Conservation (phyloP, 352 stramenopile genomes). For the Globisporangium alternatum region DNA sequence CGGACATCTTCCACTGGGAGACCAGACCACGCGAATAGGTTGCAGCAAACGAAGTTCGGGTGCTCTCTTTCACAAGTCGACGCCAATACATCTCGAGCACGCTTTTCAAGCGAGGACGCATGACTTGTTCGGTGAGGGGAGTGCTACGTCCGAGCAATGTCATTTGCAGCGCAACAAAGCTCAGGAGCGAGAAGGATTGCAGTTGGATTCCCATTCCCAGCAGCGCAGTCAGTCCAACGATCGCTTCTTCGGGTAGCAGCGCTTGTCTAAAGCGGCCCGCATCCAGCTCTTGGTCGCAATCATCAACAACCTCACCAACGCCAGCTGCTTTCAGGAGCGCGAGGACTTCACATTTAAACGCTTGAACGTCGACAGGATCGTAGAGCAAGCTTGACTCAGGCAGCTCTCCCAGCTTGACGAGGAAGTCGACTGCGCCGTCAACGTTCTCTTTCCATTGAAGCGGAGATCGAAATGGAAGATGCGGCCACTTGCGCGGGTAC, state of each 20-base stretch:
- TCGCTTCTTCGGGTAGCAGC: slow-evolving; percentile 21
- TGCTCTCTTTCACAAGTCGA: slow-evolving; percentile 27
- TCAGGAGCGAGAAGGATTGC: slow-evolving; percentile 63
- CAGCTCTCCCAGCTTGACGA: slow-evolving; percentile 43
- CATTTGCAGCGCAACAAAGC: slow-evolving; percentile 34
- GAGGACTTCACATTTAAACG: slow-evolving; percentile 30
- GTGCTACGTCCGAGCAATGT: slow-evolving; percentile 25
- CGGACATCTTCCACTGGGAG: slow-evolving; percentile 65
- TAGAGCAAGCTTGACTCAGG: slow-evolving; percentile 61
- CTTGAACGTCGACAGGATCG: slow-evolving; percentile 50
- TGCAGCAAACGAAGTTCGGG: slow-evolving; percentile 29
- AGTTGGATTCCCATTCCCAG: slow-evolving; percentile 54
- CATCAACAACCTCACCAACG: slow-evolving; percentile 18
- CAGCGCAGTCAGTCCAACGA: slow-evolving; percentile 38
- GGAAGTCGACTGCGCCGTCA: slow-evolving; percentile 41
- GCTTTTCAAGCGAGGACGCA: slow-evolving; percentile 20
- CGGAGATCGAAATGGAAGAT: slow-evolving; percentile 56
- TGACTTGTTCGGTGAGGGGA: slow-evolving; percentile 8
- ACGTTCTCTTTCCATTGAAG: slow-evolving; percentile 44
- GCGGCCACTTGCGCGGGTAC: slow-evolving; percentile 63
- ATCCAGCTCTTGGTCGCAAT: background rate
- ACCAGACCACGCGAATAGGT: slow-evolving; percentile 56
- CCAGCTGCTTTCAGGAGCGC: slow-evolving; percentile 21
- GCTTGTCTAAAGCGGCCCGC: background rate
- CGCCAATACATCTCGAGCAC: slow-evolving; percentile 30